Base-by-base conservation (phyloP, 148 eudicot genomes). In the Silene conica region DNA sequence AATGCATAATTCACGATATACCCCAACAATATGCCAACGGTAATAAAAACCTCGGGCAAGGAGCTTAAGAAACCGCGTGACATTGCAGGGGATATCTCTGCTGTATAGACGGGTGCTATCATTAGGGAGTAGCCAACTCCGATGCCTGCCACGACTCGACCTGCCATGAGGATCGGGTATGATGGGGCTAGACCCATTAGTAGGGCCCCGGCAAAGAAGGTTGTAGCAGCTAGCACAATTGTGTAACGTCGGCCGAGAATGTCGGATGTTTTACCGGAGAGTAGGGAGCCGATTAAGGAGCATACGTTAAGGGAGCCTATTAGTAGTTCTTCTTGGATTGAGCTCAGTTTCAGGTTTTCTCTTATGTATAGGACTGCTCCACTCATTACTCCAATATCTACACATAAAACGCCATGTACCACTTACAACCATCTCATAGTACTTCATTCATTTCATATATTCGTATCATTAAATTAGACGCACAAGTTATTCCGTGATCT, bases 371-470 rank as follows among this genome's bases (percentile, higher is more conserved):
- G 82, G 0, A 85, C 74, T 54, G 97, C 98, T 3, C 98, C 98
- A 79, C 97, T 91, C 80, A 93, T 93, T 46, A 93, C 97, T 21
- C 97, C 98, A 48, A 91, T 91, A 79, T 93, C 98, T 93, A 81
- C 63, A 71, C 1, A 2, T 26, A 45, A 48, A 15, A 15, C 7
- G 43, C 7, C 43, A 38, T 38, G 8, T 31, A 31, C 34, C 2
- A 31, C 34, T 2, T 31, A 31, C 34, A 31, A 31, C 34, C 3
- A 5, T 31, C 34, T 31, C 3, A 31, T 31, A 31, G 3, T 26
- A 26, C 2, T 31, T 31, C 4, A 31, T 31, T 31, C 34, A 31
- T 31, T 31, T 31, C 3, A 3, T 31, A 31, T 31, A 31, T 31
- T 31, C 5, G 4, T 31, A 31, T 31, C 5, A 31, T 31, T 31